Percentiles rank a stretch among this genome's conserved stretches.
These are phyloP conservation scores for Solanum sitiens DNA, from an alignment of 257 asterid genomes.

Conservation along the genomic window DNA sequence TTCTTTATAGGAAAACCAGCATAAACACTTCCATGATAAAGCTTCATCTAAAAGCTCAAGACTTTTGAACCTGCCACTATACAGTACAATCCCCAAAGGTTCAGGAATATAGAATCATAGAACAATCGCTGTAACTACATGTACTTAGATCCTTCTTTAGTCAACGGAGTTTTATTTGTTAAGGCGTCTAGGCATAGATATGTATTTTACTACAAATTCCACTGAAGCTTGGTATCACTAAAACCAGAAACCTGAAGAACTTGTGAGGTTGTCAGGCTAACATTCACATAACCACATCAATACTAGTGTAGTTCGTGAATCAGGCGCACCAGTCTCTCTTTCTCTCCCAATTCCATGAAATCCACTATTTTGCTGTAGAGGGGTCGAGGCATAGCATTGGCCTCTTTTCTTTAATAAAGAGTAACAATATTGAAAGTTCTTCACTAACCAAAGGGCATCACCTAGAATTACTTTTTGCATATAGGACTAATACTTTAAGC, in stretches of 20 bases:
- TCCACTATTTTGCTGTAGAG: neutral
- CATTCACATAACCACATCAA: neutral
- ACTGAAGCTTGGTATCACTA: neutral
- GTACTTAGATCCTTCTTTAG: neutral
- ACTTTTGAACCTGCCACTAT: neutral
- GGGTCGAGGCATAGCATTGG: neutral
- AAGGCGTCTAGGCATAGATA: neutral
- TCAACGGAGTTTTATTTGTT: neutral
- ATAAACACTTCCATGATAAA: neutral
- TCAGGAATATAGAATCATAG: neutral
- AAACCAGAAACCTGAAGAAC: neutral
- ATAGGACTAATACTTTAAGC: neutral
- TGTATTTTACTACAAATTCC: neutral
- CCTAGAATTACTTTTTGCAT: neutral
- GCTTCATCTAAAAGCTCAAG: neutral
- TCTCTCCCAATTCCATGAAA: neutral
- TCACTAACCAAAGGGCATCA: neutral
- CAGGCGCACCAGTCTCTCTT: neutral
- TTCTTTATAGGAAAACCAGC: neutral
- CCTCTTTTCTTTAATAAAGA: neutral
- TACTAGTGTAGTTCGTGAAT: neutral
- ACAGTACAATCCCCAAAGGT: neutral
- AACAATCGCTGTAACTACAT: neutral
- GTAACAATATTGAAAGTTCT: neutral
- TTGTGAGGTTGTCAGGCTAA: neutral